A percentile compares a stretch with the other conserved stretches of the same genome.
phyloP scores from a whole-genome alignment of 306 rosid species.

The Crotalaria pallida region DNA sequence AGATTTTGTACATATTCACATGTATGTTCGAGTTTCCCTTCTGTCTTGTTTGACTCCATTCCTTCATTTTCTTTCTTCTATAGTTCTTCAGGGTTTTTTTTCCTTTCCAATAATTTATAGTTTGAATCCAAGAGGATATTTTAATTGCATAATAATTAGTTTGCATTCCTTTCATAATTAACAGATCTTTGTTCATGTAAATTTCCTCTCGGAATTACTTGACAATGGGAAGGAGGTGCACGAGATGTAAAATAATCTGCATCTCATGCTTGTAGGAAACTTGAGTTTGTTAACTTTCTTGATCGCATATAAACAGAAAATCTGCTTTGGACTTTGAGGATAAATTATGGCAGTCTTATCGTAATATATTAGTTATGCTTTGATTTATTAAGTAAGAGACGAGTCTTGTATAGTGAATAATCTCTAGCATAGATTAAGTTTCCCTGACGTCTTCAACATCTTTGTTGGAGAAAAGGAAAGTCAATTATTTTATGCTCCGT shows the following conservation, averaged over 20 bases:
- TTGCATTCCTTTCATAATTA: not conserved
- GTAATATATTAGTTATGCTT: not conserved
- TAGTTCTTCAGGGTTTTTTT: not conserved
- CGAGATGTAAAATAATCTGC: too few relatives aligned
- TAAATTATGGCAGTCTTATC: not conserved
- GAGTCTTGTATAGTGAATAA: not conserved
- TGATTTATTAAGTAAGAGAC: not conserved
- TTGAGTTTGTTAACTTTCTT: slow-evolving; percentile 1
- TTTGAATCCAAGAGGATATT: not conserved
- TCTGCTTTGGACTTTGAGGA: not conserved
- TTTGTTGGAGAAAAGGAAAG: not conserved
- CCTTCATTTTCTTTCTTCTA: not conserved
- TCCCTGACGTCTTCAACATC: slow-evolving; percentile 5
- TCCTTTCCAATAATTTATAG: not conserved
- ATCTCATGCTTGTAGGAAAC: not conserved
- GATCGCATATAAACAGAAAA: not conserved
- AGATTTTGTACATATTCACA: not conserved
- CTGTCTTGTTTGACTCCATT: not conserved
- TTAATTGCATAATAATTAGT: not conserved
- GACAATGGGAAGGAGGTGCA: too few relatives aligned
- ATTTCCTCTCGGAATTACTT: not conserved
- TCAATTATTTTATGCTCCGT: not conserved
- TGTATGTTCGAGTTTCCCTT: not conserved
- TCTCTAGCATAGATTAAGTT: not conserved
- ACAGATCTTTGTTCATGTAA: not conserved